Conservation (phyloP, 345 rosid genomes). For the Salix caprea region DNA sequence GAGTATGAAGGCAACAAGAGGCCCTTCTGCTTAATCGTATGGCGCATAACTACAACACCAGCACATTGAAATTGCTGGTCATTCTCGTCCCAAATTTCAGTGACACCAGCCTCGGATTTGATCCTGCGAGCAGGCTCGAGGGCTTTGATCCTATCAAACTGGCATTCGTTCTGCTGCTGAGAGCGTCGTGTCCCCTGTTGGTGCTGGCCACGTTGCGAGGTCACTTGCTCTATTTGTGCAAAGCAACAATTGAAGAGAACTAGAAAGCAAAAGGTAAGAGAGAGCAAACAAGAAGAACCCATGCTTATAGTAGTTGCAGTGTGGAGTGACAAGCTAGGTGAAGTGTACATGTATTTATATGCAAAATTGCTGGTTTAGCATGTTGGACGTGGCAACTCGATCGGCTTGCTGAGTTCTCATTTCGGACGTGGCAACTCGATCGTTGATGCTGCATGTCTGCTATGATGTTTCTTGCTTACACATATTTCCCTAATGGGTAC, state of each 20-base stretch:
- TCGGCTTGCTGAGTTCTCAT: not conserved
- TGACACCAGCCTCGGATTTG: conserved; percentile 37
- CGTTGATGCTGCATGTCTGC: not conserved
- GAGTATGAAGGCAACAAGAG: conserved; percentile 40
- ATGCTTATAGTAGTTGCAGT: not conserved
- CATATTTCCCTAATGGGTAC: not conserved
- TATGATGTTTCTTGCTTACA: not conserved
- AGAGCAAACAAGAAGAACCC: not conserved
- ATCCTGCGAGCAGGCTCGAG: conserved; percentile 28
- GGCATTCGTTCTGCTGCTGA: conserved; percentile 24
- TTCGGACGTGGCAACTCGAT: not conserved
- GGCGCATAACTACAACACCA: conserved; percentile 39
- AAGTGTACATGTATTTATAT: not conserved
- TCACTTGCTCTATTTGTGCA: conserved; percentile 10
- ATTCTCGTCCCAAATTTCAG: conserved; percentile 41
- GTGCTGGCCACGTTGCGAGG: not conserved
- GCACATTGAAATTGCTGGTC: conserved; percentile 40
- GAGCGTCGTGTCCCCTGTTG: conserved; percentile 16
- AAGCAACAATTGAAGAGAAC: conserved; percentile 1
- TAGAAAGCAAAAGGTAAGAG: not conserved
- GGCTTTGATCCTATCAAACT: conserved; percentile 25
- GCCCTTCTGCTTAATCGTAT: conserved; percentile 25
- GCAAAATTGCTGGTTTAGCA: not conserved
- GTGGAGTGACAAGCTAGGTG: not conserved
- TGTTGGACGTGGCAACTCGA: not conserved